Percentiles rank a stretch among this genome's conserved stretches.
Evolutionary conservation across 1,139 yeast genomes (phyloP).

Genomic region (Protomyces arabidopsidicola): DNA sequence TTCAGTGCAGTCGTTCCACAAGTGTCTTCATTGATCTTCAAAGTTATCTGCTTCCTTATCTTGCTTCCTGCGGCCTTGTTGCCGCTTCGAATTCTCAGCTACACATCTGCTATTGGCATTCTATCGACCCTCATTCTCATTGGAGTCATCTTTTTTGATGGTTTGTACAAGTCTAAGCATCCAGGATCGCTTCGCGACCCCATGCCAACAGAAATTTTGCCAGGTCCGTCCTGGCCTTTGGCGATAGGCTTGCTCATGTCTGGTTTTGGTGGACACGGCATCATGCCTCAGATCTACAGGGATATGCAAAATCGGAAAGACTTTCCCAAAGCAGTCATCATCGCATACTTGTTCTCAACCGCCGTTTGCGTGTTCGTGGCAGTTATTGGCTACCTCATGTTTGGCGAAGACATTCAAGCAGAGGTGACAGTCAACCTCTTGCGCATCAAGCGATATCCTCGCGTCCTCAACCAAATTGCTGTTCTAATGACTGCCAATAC

Average conservation of each 20-base stretch:
- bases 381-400: slow-evolving; percentile 78
- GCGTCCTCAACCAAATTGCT: slow-evolving; percentile 56
- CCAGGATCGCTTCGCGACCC: slow-evolving; percentile 69
- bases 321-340: slow-evolving; percentile 49
- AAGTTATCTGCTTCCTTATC: slow-evolving; percentile 54
- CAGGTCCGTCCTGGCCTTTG: slow-evolving; percentile 47
- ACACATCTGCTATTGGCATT: slow-evolving; percentile 71
- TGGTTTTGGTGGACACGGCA: slow-evolving; percentile 92
- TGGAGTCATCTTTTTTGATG: slow-evolving; percentile 55
- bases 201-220: slow-evolving; percentile 51
- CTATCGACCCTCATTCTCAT: slow-evolving; percentile 63
- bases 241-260: slow-evolving; percentile 75
- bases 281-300: slow-evolving; percentile 71
- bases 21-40: slow-evolving; percentile 49
- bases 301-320: slow-evolving; percentile 75
- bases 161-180: slow-evolving; percentile 49
- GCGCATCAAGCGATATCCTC: slow-evolving; percentile 67
- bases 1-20: slow-evolving; percentile 60
- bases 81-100: slow-evolving; percentile 67
- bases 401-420: slow-evolving; percentile 69
- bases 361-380: slow-evolving; percentile 72
- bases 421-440: slow-evolving; percentile 79
- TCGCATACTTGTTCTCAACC: slow-evolving; percentile 62
- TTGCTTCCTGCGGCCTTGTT: slow-evolving; percentile 61
- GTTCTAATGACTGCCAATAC: slow-evolving; percentile 71